Conservation (phyloP, 805 yeast genomes). For the Yamadazyma scolyti region DNA sequence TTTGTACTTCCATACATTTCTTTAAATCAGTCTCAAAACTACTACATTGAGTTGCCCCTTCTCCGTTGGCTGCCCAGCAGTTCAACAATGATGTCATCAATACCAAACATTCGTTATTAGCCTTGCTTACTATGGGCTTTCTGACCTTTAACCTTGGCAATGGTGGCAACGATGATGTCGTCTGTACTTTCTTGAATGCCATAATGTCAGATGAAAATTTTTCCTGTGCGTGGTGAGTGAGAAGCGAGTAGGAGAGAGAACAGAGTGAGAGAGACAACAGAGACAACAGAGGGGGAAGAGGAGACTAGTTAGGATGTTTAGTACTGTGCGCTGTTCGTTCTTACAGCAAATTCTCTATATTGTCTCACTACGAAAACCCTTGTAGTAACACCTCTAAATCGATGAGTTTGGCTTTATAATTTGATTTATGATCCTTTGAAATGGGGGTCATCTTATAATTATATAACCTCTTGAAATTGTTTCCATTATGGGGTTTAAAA, state of each 20-base stretch:
- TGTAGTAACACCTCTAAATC: constrained; percentile 4
- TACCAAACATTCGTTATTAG: constrained; percentile 71
- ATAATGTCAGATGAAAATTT: constrained; percentile 16
- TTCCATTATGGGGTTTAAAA: constrained; percentile 8
- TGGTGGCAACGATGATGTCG: constrained; percentile 54
- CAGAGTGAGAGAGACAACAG: too few relatives aligned
- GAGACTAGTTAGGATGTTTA: too few relatives aligned
- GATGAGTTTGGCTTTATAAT: constrained; percentile 1
- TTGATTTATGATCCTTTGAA: constrained; percentile 1
- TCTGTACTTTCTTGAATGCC: constrained; percentile 43
- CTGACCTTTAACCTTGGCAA: constrained; percentile 70
- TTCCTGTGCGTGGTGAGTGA: too few relatives aligned
- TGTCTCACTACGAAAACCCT: too few relatives aligned
- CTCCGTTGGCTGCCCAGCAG: constrained; percentile 97
- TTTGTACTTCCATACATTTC: constrained; percentile 58
- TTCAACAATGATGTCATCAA: constrained; percentile 80
- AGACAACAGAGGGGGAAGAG: too few relatives aligned
- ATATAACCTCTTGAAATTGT: constrained; percentile 10
- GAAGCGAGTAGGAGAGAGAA: too few relatives aligned
- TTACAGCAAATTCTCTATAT: too few relatives aligned
- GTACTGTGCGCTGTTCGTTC: too few relatives aligned
- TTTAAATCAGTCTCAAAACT: constrained; percentile 67
- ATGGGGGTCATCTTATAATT: constrained; percentile 7
- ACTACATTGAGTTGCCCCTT: constrained; percentile 66
- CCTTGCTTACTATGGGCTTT: constrained; percentile 54